These are phyloP conservation scores for Picochlorum sp. DNA, from an alignment of 139 green algal genomes.

Conservation along the genomic window DNA sequence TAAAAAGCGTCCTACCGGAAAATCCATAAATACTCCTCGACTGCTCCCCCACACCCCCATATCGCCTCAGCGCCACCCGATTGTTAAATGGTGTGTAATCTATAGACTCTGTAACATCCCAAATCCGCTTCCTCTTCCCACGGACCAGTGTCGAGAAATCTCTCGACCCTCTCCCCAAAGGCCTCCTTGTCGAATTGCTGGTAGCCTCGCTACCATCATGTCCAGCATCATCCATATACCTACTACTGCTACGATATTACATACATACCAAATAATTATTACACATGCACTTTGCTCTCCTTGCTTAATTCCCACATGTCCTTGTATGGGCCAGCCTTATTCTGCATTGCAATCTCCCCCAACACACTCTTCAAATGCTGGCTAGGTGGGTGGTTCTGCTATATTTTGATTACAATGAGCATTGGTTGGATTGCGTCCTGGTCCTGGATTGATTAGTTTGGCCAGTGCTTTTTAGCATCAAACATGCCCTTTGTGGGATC, in stretches of 20 bases:
- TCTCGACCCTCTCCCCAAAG: too few relatives aligned
- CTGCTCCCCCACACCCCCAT: not conserved
- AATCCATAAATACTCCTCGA: constrained; percentile 40
- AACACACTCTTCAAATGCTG: constrained; percentile 25
- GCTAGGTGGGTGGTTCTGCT: too few relatives aligned
- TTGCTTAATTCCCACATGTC: constrained; percentile 49
- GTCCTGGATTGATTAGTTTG: too few relatives aligned
- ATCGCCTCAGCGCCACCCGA: constrained; percentile 1
- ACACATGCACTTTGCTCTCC: constrained; percentile 11
- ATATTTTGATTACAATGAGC: too few relatives aligned
- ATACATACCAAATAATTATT: constrained; percentile 5
- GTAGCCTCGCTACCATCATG: not conserved
- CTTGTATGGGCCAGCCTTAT: constrained; percentile 32
- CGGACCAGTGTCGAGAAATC: not conserved
- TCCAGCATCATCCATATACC: constrained; percentile 2
- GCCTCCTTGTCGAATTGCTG: not conserved
- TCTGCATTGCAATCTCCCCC: constrained; percentile 28
- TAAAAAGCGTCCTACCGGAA: constrained; percentile 58
- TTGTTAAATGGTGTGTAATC: constrained; percentile 22
- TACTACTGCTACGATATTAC: not conserved
- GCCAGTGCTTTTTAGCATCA: too few relatives aligned
- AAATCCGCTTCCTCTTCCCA: constrained; percentile 4
- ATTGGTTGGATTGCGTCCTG: too few relatives aligned
- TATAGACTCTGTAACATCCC: constrained; percentile 17
- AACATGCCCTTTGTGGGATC: too few relatives aligned